phyloP scores from a whole-genome alignment of 179 eudicot genomes.

The Amaranthus tricolor region DNA sequence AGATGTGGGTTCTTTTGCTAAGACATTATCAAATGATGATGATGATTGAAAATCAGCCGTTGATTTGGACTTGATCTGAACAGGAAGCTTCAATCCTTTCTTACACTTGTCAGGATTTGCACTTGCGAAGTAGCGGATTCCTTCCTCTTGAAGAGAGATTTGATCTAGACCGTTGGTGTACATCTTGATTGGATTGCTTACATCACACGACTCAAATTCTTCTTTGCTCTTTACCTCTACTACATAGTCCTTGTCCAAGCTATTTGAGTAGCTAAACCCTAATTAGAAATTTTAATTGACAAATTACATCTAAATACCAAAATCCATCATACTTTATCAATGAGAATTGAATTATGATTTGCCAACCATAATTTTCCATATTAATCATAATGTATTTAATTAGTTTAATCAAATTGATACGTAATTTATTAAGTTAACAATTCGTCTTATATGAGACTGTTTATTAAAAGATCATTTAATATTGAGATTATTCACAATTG shows the following conservation, averaged over 20 bases:
- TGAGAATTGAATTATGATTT: no score
- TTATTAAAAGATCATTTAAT: no score
- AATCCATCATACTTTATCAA: no score
- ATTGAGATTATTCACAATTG: no score
- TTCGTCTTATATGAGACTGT: no score
- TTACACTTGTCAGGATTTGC: conserved; percentile 58
- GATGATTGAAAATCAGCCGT: conserved; percentile 15
- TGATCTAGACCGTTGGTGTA: conserved; percentile 55
- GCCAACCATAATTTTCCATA: no score
- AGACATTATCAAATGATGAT: conserved; percentile 15
- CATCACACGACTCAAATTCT: conserved; percentile 62
- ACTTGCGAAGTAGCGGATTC: conserved; percentile 73
- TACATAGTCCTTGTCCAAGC: conserved; percentile 46
- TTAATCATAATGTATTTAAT: no score
- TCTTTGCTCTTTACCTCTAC: conserved; percentile 64
- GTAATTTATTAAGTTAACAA: no score
- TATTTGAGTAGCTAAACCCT: conserved; percentile 74
- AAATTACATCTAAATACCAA: not conserved
- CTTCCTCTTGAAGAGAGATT: conserved; percentile 51
- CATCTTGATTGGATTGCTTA: conserved; percentile 71
- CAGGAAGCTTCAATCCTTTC: conserved; percentile 70
- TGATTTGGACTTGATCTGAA: conserved; percentile 48
- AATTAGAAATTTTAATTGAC: not conserved
- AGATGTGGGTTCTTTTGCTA: conserved; percentile 30
- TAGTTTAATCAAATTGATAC: no score